phyloP scores from a whole-genome alignment of 768 basidiomycete species.

The Filobasidium wieringae region DNA sequence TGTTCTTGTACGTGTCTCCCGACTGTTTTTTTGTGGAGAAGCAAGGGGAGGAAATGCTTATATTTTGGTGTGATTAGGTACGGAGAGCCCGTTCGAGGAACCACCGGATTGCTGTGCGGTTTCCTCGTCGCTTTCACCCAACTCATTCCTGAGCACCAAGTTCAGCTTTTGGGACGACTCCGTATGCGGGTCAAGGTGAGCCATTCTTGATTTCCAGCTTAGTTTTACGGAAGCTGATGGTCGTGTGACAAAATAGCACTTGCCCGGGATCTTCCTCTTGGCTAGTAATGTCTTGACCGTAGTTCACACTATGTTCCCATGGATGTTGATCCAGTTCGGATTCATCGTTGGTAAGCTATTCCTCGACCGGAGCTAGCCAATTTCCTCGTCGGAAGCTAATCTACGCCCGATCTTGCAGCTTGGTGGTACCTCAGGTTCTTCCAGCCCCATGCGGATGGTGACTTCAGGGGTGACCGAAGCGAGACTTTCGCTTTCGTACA shows the following conservation, averaged over 20 bases:
- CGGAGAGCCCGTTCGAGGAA: constrained; percentile 80
- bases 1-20: constrained; percentile 59
- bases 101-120: constrained; percentile 78
- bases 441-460: constrained; percentile 61
- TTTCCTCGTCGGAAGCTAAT: no score
- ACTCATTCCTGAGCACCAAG: constrained; percentile 93
- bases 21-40: constrained; percentile 8
- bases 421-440: constrained; percentile 96
- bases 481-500: constrained; percentile 89
- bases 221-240: neutral
- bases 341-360: constrained; percentile 62
- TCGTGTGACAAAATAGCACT: constrained; percentile 45
- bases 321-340: constrained; percentile 74
- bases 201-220: neutral
- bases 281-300: constrained; percentile 58
- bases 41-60: constrained; percentile 1
- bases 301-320: constrained; percentile 30
- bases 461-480: constrained; percentile 76
- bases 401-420: constrained; percentile 33
- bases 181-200: constrained; percentile 72
- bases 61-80: neutral
- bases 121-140: constrained; percentile 94
- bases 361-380: neutral
- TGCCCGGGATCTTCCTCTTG: constrained; percentile 90
- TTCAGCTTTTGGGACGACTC: constrained; percentile 64